Percentiles rank a stretch among this genome's conserved stretches.
These are phyloP conservation scores for Clarireedia homoeocarpa DNA, from an alignment of 2,329 filamentous ascomycete genomes.

Conservation along the genomic window DNA sequence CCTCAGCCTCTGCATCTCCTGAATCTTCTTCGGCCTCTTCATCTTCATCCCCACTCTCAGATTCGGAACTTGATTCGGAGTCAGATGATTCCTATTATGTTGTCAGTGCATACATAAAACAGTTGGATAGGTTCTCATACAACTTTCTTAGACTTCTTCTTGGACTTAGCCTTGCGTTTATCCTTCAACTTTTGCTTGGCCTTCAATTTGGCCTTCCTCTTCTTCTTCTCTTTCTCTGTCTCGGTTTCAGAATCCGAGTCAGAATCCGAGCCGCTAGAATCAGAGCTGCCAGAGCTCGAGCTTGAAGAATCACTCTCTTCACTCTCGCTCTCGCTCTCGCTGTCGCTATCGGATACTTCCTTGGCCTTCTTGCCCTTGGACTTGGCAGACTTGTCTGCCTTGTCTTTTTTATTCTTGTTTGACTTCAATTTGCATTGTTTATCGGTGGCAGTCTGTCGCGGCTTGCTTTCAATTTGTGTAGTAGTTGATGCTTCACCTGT, in stretches of 20 bases:
- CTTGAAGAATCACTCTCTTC: conserved; percentile 1
- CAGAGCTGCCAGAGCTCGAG: not conserved
- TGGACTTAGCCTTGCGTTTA: conserved; percentile 34
- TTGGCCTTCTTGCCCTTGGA: conserved; percentile 11
- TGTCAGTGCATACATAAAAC: conserved; percentile 10
- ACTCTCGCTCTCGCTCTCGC: conserved; percentile 13
- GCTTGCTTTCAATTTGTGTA: conserved; percentile 21
- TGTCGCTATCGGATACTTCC: conserved; percentile 3
- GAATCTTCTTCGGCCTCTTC: conserved; percentile 7
- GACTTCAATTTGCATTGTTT: conserved; percentile 17
- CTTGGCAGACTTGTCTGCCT: conserved; percentile 11
- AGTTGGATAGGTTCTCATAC: conserved; percentile 16
- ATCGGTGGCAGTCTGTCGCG: conserved; percentile 15
- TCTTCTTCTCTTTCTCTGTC: conserved; percentile 29
- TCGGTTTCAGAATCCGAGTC: conserved; percentile 25
- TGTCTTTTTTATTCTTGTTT: conserved; percentile 21
- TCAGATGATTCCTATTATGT: conserved; percentile 21
- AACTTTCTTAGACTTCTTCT: conserved; percentile 31
- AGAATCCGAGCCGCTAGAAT: conserved; percentile 18
- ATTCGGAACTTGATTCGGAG: conserved; percentile 27
- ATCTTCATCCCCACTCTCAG: conserved; percentile 21
- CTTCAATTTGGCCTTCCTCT: conserved; percentile 31
- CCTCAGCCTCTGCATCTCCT: conserved; percentile 6
- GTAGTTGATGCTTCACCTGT: conserved; percentile 14
- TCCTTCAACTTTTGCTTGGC: conserved; percentile 29